Percentiles rank a stretch among this genome's conserved stretches.
phyloP scores from a whole-genome alignment of 2,329 filamentous ascomycete species.

The Drechslerella coelobrocha region DNA sequence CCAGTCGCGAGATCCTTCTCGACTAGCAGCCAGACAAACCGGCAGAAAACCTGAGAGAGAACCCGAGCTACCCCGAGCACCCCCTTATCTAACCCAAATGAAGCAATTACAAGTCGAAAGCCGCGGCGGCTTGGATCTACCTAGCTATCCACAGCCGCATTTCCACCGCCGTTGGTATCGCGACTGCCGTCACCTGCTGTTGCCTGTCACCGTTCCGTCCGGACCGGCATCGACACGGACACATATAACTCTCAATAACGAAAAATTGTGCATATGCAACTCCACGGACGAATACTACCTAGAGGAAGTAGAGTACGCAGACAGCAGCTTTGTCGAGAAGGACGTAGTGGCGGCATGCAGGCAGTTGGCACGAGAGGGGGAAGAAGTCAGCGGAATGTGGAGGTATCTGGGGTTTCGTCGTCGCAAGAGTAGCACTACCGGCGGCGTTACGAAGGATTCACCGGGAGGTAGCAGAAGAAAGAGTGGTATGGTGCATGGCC shows the following conservation, averaged over 20 bases:
- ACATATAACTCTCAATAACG: no score
- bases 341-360: constrained; percentile 4
- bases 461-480: neutral
- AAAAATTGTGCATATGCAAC: constrained; percentile 27
- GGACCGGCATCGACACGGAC: neutral
- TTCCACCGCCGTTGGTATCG: constrained; percentile 26
- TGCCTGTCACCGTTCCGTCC: constrained; percentile 7
- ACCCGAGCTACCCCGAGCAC: no score
- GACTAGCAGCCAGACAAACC: no score
- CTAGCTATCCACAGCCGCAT: constrained; percentile 25
- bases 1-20: no score
- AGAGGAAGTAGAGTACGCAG: constrained; percentile 11
- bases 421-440: neutral
- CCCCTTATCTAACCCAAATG: no score
- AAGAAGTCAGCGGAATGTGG: neutral
- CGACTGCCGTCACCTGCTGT: constrained; percentile 10
- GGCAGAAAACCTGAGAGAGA: no score
- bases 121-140: no score
- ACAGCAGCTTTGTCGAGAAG: neutral
- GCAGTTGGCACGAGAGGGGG: constrained; percentile 2
- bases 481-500: neutral
- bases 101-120: no score
- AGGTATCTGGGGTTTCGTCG: no score
- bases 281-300: neutral
- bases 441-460: no score